phyloP scores from a whole-genome alignment of 768 basidiomycete species.

The Rhizopogon vinicolor region DNA sequence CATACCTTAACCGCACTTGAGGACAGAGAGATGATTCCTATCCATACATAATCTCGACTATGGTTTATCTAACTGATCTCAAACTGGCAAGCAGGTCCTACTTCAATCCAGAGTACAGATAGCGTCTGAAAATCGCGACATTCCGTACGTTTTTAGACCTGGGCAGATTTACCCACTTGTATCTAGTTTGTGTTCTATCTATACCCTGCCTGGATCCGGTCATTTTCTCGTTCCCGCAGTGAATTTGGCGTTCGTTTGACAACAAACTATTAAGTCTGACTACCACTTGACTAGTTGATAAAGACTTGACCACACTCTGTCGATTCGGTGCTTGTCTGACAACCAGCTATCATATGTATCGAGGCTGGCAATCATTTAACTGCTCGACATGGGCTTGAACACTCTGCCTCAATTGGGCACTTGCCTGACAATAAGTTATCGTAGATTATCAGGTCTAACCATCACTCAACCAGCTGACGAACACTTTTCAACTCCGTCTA shows the following conservation, averaged over 20 bases:
- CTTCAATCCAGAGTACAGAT: too few species aligned
- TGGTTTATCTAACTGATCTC: too few species aligned
- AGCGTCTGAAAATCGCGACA: too few species aligned
- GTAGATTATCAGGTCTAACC: neutral
- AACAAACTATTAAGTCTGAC: neutral
- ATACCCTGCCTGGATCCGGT: too few species aligned
- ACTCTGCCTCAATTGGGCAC: neutral
- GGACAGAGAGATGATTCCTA: too few species aligned
- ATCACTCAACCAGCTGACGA: neutral
- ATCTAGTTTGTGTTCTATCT: too few species aligned
- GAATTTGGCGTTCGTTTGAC: neutral
- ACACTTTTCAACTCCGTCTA: neutral
- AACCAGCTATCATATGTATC: neutral
- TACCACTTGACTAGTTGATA: neutral
- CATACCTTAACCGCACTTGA: too few species aligned
- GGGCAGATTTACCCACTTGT: too few species aligned
- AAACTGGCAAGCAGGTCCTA: too few species aligned
- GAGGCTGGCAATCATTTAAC: neutral
- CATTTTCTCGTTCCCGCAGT: too few species aligned
- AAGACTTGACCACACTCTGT: neutral
- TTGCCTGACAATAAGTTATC: neutral
- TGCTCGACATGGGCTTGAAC: neutral
- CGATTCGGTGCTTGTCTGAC: neutral
- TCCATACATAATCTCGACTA: too few species aligned
- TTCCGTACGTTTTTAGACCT: too few species aligned